These are phyloP conservation scores for Penicillium aurantiogriseum DNA, from an alignment of 2,329 filamentous ascomycete species.

Conservation along the genomic window DNA sequence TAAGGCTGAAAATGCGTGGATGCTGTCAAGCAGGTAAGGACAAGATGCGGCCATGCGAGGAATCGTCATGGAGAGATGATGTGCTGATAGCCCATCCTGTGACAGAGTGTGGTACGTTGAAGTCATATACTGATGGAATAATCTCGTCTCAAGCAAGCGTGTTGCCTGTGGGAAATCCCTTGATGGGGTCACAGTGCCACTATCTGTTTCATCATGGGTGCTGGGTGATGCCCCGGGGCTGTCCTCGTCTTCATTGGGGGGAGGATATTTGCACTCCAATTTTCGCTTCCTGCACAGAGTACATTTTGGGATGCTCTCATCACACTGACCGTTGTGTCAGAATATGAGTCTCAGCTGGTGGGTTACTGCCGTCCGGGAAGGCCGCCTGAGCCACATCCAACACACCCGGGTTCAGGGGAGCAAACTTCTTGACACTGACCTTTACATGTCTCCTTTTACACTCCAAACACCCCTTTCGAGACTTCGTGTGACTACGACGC, in stretches of 20 bases:
- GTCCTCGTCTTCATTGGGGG: conserved; percentile 23
- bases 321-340: conserved; percentile 30
- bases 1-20: conserved; percentile 46
- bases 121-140: conserved; percentile 42
- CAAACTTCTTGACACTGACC: conserved; percentile 22
- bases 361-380: background rate
- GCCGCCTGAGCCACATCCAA: background rate
- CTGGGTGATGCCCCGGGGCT: conserved; percentile 23
- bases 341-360: background rate
- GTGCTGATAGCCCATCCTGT: conserved; percentile 30
- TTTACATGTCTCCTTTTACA: conserved; percentile 43
- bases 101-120: conserved; percentile 37
- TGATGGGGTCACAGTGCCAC: conserved; percentile 9
- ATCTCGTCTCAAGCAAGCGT: conserved; percentile 36
- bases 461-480: conserved; percentile 40
- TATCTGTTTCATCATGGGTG: conserved; percentile 21
- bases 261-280: conserved; percentile 38
- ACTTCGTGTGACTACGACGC: conserved; percentile 40
- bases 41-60: conserved; percentile 42
- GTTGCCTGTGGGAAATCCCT: conserved; percentile 19
- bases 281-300: conserved; percentile 39
- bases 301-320: conserved; percentile 39
- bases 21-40: conserved; percentile 46
- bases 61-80: conserved; percentile 36
- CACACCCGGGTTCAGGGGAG: background rate